Evolutionary conservation across 1,284 basidiomycete species (phyloP).

Genomic region (Phellopilus nigrolimitatus): DNA sequence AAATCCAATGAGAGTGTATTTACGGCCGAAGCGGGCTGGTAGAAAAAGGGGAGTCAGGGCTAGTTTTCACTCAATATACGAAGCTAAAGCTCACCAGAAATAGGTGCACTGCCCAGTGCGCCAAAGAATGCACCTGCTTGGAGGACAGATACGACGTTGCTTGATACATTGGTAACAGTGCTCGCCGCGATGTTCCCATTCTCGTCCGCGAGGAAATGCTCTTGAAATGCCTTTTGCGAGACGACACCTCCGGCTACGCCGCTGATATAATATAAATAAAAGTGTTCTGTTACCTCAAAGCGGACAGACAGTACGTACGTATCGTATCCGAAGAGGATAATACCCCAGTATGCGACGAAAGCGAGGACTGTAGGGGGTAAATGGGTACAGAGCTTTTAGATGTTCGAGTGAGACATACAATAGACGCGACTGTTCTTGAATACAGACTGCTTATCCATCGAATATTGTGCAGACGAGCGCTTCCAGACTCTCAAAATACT

Average conservation of each 20-base stretch:
- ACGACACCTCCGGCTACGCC: constrained; percentile 65
- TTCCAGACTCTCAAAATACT: background rate
- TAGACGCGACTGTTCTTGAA: constrained; percentile 59
- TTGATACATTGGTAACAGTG: constrained; percentile 45
- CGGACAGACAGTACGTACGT: constrained; percentile 39
- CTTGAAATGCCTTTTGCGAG: constrained; percentile 53
- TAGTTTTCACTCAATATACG: background rate
- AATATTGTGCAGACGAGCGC: background rate
- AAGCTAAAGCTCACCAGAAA: constrained; percentile 45
- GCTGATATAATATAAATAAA: constrained; percentile 26
- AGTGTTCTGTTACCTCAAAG: background rate
- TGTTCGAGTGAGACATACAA: constrained; percentile 35
- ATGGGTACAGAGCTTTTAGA: background rate
- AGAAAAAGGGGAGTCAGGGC: background rate
- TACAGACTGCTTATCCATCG: constrained; percentile 9
- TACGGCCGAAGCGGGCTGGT: constrained; percentile 51
- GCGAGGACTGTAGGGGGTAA: constrained; percentile 48
- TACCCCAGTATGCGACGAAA: constrained; percentile 72
- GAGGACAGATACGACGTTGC: constrained; percentile 70
- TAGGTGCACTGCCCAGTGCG: constrained; percentile 57
- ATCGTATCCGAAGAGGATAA: constrained; percentile 76
- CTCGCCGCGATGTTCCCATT: constrained; percentile 34
- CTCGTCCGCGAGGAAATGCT: constrained; percentile 49
- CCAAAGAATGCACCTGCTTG: constrained; percentile 82
- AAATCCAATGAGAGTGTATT: constrained; percentile 52